Conservation (phyloP, 495 filamentous ascomycete species). For the Penicillium turbatum region DNA sequence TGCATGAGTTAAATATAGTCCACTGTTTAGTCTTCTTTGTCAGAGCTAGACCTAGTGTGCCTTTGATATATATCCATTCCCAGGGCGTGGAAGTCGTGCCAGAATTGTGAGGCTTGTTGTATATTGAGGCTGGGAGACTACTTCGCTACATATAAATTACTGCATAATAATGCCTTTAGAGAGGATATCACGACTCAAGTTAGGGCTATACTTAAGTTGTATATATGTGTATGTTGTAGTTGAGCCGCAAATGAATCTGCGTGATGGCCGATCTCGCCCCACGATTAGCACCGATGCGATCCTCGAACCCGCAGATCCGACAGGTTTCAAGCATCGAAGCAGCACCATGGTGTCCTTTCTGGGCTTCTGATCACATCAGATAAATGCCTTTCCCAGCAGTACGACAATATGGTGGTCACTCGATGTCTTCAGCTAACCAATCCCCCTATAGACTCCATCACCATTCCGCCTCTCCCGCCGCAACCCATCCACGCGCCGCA, state of each 20-base stretch:
- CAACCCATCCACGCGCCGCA: slow-evolving; percentile 28
- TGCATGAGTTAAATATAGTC: no score
- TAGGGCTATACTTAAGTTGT: no score
- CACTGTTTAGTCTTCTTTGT: no score
- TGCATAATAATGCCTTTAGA: no score
- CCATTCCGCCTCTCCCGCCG: slow-evolving; percentile 32
- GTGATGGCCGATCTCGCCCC: slow-evolving; percentile 1
- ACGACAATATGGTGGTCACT: not conserved
- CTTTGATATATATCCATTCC: no score
- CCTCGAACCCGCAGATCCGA: not conserved
- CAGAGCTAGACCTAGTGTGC: no score
- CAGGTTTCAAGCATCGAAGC: not conserved
- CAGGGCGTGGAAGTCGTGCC: no score
- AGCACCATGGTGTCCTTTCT: not conserved
- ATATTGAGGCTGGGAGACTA: no score
- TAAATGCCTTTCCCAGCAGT: slow-evolving; percentile 22
- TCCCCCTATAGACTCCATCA: slow-evolving; percentile 25
- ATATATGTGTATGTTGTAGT: no score
- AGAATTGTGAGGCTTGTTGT: no score
- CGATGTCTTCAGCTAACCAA: not conserved
- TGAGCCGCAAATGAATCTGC: not conserved
- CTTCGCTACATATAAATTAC: no score
- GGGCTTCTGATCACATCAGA: not conserved
- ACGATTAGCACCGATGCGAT: not conserved
- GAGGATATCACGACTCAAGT: no score